These are phyloP conservation scores for Pleurotus sapidus DNA, from an alignment of 768 basidiomycete species.

Conservation along the genomic window DNA sequence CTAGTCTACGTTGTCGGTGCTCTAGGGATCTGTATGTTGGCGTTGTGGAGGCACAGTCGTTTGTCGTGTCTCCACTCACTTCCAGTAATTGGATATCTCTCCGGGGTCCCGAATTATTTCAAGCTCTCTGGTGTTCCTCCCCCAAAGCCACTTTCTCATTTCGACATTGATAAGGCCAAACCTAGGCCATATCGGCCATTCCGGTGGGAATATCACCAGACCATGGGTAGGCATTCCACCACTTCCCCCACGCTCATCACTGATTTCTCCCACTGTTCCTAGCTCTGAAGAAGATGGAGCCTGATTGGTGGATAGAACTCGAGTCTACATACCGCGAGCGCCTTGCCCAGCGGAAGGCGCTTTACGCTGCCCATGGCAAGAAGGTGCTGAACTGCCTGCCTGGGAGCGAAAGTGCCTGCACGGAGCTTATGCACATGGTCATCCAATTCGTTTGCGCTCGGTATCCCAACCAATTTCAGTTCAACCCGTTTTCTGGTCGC, in stretches of 20 bases:
- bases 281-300: slow-evolving; percentile 48
- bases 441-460: slow-evolving; percentile 53
- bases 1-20: too few species aligned
- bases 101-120: slow-evolving; percentile 29
- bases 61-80: neutral
- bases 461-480: slow-evolving; percentile 52
- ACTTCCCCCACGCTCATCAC: neutral
- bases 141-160: slow-evolving; percentile 37
- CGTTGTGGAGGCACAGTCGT: neutral
- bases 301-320: slow-evolving; percentile 56
- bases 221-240: slow-evolving; percentile 41
- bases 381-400: slow-evolving; percentile 42
- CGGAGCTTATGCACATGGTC: slow-evolving; percentile 53
- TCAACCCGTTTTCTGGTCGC: slow-evolving; percentile 27
- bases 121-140: slow-evolving; percentile 40
- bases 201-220: slow-evolving; percentile 54
- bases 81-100: neutral
- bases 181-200: slow-evolving; percentile 55
- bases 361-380: slow-evolving; percentile 36
- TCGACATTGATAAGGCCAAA: slow-evolving; percentile 39
- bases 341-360: slow-evolving; percentile 36
- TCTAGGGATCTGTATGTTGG: neutral
- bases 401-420: slow-evolving; percentile 45
- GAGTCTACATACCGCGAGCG: slow-evolving; percentile 47
- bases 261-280: neutral